Evolutionary conservation across 306 rosid genomes (phyloP), one percentile per base, ranked within the genome.

Genomic region (Dryas octopetala): DNA sequence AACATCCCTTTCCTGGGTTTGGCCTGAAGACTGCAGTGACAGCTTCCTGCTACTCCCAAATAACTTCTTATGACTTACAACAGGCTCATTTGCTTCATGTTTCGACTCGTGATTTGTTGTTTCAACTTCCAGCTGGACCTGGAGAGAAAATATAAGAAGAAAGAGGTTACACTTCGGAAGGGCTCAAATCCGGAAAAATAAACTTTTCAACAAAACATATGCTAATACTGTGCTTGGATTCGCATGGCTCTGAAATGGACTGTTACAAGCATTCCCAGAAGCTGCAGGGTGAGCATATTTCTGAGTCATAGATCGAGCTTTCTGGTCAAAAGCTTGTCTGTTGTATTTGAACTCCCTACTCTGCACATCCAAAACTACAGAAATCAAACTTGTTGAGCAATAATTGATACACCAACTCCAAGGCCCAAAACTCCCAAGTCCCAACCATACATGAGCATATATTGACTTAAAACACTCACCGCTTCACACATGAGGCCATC

Each of bases 401-500:
- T 19, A 43, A 44, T 68, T 32, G 26, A 44, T 16, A 32, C 59
- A 16, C 38, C 16, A 49, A 44, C 46, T 13, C 6, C 47, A 62
- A 60, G 65, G 14, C 67, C 51, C 14, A 45, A 69, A 16, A 8
- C 44, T 49, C 59, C 62, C 48, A 52, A 59, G 4, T 9, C 65
- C 45, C 40, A 19, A 26, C 32, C 38, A 23, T 58, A 11, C 47
- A 51, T 50, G 13, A 52, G 4, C 16, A 54, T 0, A 12, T 26
- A 44, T 26, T 11, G 38, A 66, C 61, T 43, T 19, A 4, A 61
- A 51, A 58, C n/a, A 77, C 85, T 73, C 62, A 84, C 85, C 4
- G 67, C 80, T 41, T 84, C 87, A 69, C 87, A 68, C 85, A 84
- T 84, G 5, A 84, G 74, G 15, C 87, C 87, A 69, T 84, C 85